Evolutionary conservation across 1,139 yeast species (phyloP).

Genomic region (Candida anutae): DNA sequence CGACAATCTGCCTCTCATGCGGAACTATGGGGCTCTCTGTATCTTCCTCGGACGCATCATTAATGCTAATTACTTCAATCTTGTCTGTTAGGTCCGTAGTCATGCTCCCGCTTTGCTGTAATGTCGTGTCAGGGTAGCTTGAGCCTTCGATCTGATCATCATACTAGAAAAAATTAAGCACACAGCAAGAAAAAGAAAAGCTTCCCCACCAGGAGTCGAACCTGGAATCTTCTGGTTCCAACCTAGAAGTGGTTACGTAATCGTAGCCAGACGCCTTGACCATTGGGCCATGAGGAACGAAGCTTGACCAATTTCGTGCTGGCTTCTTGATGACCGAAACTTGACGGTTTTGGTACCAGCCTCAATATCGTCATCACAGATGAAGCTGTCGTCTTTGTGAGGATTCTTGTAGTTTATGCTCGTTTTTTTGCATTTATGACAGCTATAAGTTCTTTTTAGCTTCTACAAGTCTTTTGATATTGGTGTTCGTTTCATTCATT

Average conservation of each 20-base stretch:
- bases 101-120: too few species aligned
- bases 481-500: too few species aligned
- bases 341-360: too few species aligned
- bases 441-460: too few species aligned
- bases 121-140: too few species aligned
- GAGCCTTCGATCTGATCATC: not conserved
- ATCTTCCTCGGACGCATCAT: slow-evolving; percentile 17
- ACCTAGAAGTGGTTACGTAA: slow-evolving; percentile 36
- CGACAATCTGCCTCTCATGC: slow-evolving; percentile 56
- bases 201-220: slow-evolving; percentile 96
- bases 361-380: too few species aligned
- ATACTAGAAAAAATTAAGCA: not conserved
- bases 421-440: too few species aligned
- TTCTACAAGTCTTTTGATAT: too few species aligned
- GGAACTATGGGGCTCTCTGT: slow-evolving; percentile 38
- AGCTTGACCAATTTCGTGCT: too few species aligned
- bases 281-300: slow-evolving; percentile 53
- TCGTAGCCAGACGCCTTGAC: slow-evolving; percentile 54
- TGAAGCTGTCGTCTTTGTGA: too few species aligned
- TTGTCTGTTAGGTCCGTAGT: slow-evolving; percentile 4
- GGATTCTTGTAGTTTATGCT: too few species aligned
- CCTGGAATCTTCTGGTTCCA: slow-evolving; percentile 89
- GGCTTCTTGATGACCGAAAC: too few species aligned
- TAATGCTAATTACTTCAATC: slow-evolving; percentile 25
- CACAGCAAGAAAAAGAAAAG: slow-evolving; percentile 24